Conservation (phyloP, 2,329 filamentous ascomycete species). For the Cryoendolithus antarcticus region DNA sequence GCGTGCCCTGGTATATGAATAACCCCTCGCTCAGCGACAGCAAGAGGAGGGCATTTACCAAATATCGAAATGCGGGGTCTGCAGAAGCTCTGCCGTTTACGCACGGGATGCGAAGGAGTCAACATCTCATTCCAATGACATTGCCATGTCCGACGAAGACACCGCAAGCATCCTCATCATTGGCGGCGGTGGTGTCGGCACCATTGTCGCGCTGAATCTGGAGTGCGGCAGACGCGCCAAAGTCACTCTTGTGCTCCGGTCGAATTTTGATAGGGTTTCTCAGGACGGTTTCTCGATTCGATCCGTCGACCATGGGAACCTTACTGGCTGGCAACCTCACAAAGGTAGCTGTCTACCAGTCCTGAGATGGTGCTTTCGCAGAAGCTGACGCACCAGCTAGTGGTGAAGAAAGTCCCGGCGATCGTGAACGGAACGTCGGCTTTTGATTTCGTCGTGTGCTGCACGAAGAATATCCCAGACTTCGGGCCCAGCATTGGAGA, state of each 20-base stretch:
- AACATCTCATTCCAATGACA: no score
- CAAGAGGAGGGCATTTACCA: no score
- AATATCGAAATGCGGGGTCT: no score
- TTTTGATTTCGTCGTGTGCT: constrained; percentile 43
- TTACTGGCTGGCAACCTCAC: constrained; percentile 36
- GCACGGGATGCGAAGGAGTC: no score
- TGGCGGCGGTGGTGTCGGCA: constrained; percentile 42
- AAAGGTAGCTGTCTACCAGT: not conserved
- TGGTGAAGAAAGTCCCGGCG: constrained; percentile 36
- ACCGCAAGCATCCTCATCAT: constrained; percentile 36
- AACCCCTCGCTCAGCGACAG: no score
- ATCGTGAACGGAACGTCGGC: constrained; percentile 16
- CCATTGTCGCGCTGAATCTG: constrained; percentile 40
- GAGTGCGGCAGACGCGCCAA: constrained; percentile 35
- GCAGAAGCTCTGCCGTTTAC: no score
- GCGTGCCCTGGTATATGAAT: no score
- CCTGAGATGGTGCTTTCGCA: not conserved
- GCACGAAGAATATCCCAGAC: constrained; percentile 46
- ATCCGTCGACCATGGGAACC: constrained; percentile 39
- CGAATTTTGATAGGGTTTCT: constrained; percentile 37
- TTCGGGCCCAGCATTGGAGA: constrained; percentile 34
- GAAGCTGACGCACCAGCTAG: constrained; percentile 20
- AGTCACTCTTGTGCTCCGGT: constrained; percentile 41
- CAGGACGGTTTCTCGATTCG: constrained; percentile 38
- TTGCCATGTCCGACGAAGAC: no score